Evolutionary conservation across 441 rosid species (phyloP), one percentile per base, ranked within the genome.

Genomic region (Bruguiera hainesii): DNA sequence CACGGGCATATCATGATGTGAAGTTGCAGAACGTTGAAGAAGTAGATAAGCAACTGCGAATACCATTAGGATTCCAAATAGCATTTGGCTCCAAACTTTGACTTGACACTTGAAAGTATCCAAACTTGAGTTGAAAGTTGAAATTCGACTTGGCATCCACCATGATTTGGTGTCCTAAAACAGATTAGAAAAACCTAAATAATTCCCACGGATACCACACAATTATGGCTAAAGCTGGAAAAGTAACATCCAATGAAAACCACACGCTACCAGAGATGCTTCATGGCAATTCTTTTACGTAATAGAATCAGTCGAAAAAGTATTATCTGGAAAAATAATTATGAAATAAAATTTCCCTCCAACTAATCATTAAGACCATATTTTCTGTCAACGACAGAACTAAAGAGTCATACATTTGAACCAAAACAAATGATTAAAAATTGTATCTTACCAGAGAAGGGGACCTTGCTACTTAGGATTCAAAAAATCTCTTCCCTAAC

Each of bases 1-100:
- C 23, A 87, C 56, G 0, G 99, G 97, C 93, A 86, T 91, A 18
- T 83, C 71, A 74, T 83, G 97, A 63, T 74, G 88, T 7, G 86
- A 59, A 48, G 82, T 63, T 31, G 83, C 71, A 1, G 96, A 81
- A 0, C 98, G 91, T 62, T 87, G 88, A 63, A 83, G 72, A 56
- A 95, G 85, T 65, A 85, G 70, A 75, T 74, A 87, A 7, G 89
- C 79, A 7, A 87, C 56, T 46, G 76, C 68, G 0, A 85, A 67
- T 73, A 92, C 87, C 85, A 95, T 80, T 29, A 90, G 30, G 62
- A 85, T 48, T 19, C 93, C 98, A 46, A 85, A 95, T 26, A 84
- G 67, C 80, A 84, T 81, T 69, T 84, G 79, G 76, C 83, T 80
- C 70, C 83, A 53, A 23, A 95, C 87, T 79, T 78, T 81, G 62